A percentile compares a stretch with the other conserved stretches of the same genome.
Evolutionary conservation across 768 basidiomycete species (phyloP).

Genomic region (Amanita pallidorosea): DNA sequence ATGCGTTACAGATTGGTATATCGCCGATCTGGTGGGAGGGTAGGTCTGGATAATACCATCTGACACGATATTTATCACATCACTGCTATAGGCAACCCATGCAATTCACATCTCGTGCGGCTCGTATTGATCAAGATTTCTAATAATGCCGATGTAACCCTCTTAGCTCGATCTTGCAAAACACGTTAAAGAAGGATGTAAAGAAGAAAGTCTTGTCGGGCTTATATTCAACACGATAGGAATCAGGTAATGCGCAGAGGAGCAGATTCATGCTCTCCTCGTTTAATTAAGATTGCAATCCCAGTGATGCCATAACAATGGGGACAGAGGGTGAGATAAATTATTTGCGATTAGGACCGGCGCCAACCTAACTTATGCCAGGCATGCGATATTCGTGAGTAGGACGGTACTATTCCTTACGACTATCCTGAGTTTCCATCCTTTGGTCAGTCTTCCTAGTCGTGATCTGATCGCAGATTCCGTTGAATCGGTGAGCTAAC

Average conservation of each 20-base stretch:
- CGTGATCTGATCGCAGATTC: constrained; percentile 88
- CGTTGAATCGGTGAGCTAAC: constrained; percentile 56
- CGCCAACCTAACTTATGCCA: constrained; percentile 15
- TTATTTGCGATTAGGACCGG: neutral
- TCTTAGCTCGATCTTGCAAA: constrained; percentile 68
- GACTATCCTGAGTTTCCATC: constrained; percentile 62
- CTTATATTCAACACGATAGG: constrained; percentile 82
- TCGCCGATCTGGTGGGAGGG: constrained; percentile 92
- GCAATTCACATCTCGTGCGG: constrained; percentile 70
- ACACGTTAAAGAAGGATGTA: constrained; percentile 75
- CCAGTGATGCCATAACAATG: constrained; percentile 83
- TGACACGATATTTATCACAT: constrained; percentile 2
- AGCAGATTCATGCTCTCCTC: neutral
- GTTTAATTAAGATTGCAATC: neutral
- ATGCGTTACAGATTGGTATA: constrained; percentile 58
- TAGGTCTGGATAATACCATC: constrained; percentile 15
- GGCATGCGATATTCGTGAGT: constrained; percentile 85
- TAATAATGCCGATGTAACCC: neutral
- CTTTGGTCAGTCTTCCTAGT: constrained; percentile 57
- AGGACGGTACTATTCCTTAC: constrained; percentile 43
- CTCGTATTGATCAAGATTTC: neutral
- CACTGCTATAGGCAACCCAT: constrained; percentile 65
- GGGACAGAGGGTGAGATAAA: constrained; percentile 60
- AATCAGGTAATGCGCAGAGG: constrained; percentile 42
- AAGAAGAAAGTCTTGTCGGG: constrained; percentile 71